Base-by-base conservation (phyloP, 805 yeast genomes). In the Pichia paraexigua region DNA sequence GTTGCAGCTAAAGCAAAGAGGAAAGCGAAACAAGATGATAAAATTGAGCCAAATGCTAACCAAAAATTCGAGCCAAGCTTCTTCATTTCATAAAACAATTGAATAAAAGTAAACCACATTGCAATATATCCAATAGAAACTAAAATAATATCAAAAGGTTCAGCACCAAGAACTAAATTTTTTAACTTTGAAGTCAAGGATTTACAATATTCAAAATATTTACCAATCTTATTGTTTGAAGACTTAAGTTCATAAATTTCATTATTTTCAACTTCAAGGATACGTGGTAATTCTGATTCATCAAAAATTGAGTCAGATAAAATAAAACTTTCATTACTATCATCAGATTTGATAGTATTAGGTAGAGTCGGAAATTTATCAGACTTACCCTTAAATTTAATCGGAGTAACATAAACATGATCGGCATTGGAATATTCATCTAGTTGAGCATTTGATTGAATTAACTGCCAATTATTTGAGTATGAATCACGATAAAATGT, bases 1-100 rank as follows among this genome's bases (percentile, higher is more conserved):
- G 87, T 75, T 47, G 84, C 71, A 54, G 79, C 80, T 45, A 86
- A 73, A 2, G 97, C 96, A 58, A 87, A 79, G 52, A 89, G 71
- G 61, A 94, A 85, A 2, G 96, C 95, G 69, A 87, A 85, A 24
- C 84, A 78, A 3, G 96, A 86, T 13, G 92, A 82, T 28, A 85
- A 71, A 40, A 92, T 68, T 5, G 95, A 83, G 17, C 95, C 80
- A 58, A 87, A 77, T 11, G 86, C 92, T 49, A 94, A 75, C 95
- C 96, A 89, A 60, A 88, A 83, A 59, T 80, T 85, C 30, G 97
- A 88, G 28, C 96, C 97, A 28, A 84, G 71, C 48, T 75, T 71
- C 58, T 71, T 71, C 94, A 92, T 84, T 58, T 88, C 90, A 53
- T 79, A 61, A 60, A 87, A 91, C 30, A 92, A 77, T 54, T 82